A percentile compares a stretch with the other conserved stretches of the same genome.
These are phyloP conservation scores for Lepraria neglecta DNA, from an alignment of 495 filamentous ascomycete species.

Conservation along the genomic window DNA sequence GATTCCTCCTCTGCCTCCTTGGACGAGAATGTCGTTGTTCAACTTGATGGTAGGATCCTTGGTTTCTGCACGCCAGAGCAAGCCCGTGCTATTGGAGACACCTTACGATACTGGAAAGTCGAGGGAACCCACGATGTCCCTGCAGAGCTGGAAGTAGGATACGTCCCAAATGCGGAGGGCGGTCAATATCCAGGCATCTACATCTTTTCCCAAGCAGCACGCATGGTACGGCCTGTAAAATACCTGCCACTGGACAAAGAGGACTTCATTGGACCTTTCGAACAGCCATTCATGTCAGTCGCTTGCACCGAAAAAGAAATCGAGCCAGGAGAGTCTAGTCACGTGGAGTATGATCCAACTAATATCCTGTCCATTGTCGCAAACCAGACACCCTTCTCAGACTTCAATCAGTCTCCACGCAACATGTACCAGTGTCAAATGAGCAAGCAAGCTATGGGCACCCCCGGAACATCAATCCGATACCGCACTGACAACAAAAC, in stretches of 20 bases:
- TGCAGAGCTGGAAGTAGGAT: slow-evolving; percentile 79
- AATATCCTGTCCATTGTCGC: slow-evolving; percentile 96
- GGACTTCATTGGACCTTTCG: slow-evolving; percentile 85
- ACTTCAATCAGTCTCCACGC: slow-evolving; percentile 96
- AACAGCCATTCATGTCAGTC: slow-evolving; percentile 98
- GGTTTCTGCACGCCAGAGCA: slow-evolving; percentile 85
- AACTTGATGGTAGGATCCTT: slow-evolving; percentile 81
- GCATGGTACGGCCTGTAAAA: slow-evolving; percentile 88
- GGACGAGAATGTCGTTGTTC: slow-evolving; percentile 75
- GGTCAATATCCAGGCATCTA: slow-evolving; percentile 95
- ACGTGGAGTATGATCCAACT: slow-evolving; percentile 91
- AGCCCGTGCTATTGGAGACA: slow-evolving; percentile 71
- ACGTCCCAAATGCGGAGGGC: slow-evolving; percentile 74
- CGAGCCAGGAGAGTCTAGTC: slow-evolving; percentile 76
- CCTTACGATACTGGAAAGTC: slow-evolving; percentile 91
- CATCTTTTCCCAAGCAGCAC: slow-evolving; percentile 75
- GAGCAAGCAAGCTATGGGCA: slow-evolving; percentile 99
- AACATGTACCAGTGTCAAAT: slow-evolving; percentile 99
- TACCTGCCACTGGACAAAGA: slow-evolving; percentile 77
- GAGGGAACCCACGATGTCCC: slow-evolving; percentile 80
- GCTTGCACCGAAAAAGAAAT: slow-evolving; percentile 80
- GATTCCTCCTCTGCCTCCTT: slow-evolving; percentile 65
- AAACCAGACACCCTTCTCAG: slow-evolving; percentile 98
- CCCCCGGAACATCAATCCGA: slow-evolving; percentile 75
- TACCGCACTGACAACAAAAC: slow-evolving; percentile 96